Conservation (phyloP, 768 basidiomycete species). For the Artomyces pyxidatus region DNA sequence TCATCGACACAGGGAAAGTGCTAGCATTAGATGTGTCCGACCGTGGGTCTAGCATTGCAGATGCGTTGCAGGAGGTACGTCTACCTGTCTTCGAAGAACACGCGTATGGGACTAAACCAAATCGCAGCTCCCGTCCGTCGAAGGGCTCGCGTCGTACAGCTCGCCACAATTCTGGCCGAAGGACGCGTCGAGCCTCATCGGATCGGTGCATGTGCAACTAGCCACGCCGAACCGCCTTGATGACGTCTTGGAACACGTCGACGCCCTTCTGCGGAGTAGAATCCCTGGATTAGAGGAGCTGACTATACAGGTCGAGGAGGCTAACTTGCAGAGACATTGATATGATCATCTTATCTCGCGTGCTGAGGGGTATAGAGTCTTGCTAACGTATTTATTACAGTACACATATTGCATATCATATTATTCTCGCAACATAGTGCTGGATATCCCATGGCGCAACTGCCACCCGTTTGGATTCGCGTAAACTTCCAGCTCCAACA, state of each 20-base stretch:
- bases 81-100: neutral
- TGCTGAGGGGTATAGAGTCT: too few relatives aligned
- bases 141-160: slow-evolving; percentile 77
- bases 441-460: too few relatives aligned
- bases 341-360: too few relatives aligned
- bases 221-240: slow-evolving; percentile 35
- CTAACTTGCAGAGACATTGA: too few relatives aligned
- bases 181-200: slow-evolving; percentile 77
- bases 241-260: slow-evolving; percentile 68
- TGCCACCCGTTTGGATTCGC: too few relatives aligned
- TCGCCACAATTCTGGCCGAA: slow-evolving; percentile 93
- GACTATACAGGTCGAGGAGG: slow-evolving; percentile 74
- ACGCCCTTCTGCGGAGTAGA: slow-evolving; percentile 56
- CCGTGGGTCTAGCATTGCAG: slow-evolving; percentile 43
- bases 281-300: slow-evolving; percentile 84
- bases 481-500: too few relatives aligned
- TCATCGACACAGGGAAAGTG: slow-evolving; percentile 87
- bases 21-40: slow-evolving; percentile 81
- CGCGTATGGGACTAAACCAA: neutral
- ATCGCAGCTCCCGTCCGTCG: slow-evolving; percentile 57
- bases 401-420: too few relatives aligned
- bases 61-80: slow-evolving; percentile 57
- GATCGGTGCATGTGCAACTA: slow-evolving; percentile 90
- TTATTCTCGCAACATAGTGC: too few relatives aligned
- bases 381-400: too few relatives aligned